Conservation (phyloP, 768 basidiomycete genomes). For the Suillus cothurnatus region DNA sequence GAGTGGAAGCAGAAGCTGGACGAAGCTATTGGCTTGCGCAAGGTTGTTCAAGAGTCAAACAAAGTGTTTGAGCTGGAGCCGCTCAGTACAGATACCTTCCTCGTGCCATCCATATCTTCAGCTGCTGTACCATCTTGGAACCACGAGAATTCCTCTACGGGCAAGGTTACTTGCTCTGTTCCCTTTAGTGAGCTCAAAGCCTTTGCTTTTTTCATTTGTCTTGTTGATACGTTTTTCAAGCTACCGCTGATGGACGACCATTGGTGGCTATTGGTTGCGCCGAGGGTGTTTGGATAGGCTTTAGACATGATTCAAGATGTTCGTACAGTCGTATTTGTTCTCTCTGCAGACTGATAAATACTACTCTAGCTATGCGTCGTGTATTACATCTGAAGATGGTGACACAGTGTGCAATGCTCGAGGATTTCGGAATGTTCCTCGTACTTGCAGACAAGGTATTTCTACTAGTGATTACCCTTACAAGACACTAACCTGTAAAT, state of each 20-base stretch:
- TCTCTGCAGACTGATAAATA: slow-evolving; percentile 11
- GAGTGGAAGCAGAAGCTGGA: slow-evolving; percentile 93
- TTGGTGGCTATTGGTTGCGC: slow-evolving; percentile 93
- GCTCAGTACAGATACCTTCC: slow-evolving; percentile 86
- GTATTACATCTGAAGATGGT: slow-evolving; percentile 94
- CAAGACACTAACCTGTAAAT: neutral
- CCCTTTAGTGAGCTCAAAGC: slow-evolving; percentile 69
- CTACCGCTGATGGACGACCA: slow-evolving; percentile 79
- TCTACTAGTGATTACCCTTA: slow-evolving; percentile 3
- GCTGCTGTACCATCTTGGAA: slow-evolving; percentile 55
- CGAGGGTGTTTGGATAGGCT: slow-evolving; percentile 95
- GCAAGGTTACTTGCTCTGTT: slow-evolving; percentile 93
- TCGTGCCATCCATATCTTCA: slow-evolving; percentile 65
- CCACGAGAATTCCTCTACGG: slow-evolving; percentile 71
- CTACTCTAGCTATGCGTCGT: slow-evolving; percentile 75
- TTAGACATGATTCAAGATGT: slow-evolving; percentile 88
- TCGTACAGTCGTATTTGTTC: slow-evolving; percentile 27
- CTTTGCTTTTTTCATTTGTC: neutral
- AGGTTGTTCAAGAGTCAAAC: slow-evolving; percentile 88
- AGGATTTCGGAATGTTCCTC: slow-evolving; percentile 95
- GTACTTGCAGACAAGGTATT: slow-evolving; percentile 89
- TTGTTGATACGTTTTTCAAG: slow-evolving; percentile 40
- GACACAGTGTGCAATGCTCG: slow-evolving; percentile 93
- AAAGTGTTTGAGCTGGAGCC: slow-evolving; percentile 95
- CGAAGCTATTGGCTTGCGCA: slow-evolving; percentile 83